Conservation (phyloP, 2,329 filamentous ascomycete genomes). For the Thelonectria discophora region DNA sequence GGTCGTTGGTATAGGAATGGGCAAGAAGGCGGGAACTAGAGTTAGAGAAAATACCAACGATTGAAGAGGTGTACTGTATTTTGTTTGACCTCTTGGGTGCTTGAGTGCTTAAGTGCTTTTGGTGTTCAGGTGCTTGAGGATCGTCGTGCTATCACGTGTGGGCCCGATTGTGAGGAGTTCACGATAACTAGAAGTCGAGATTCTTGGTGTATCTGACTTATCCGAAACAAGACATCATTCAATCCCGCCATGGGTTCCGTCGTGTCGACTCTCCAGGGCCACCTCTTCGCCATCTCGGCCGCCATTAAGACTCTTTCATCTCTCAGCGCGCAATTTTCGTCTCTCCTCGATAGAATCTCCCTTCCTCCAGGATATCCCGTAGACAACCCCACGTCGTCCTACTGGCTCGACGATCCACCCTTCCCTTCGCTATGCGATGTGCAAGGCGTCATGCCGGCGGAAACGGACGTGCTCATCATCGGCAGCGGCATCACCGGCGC, state of each 20-base stretch:
- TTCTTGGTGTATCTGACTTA: no score
- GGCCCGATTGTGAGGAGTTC: neutral
- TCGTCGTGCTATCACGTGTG: neutral
- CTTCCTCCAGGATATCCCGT: conserved; percentile 53
- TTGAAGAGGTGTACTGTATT: conserved; percentile 14
- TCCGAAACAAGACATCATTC: neutral
- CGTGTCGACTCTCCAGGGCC: conserved; percentile 42
- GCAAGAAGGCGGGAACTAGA: conserved; percentile 38
- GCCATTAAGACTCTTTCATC: conserved; percentile 39
- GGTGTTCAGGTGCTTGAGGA: no score
- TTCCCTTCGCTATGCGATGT: conserved; percentile 52
- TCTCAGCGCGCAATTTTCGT: conserved; percentile 41
- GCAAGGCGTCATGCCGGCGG: conserved; percentile 45
- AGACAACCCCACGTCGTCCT: conserved; percentile 53
- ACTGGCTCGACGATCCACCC: conserved; percentile 57
- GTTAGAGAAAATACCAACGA: conserved; percentile 43
- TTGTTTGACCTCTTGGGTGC: no score
- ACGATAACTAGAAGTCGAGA: neutral
- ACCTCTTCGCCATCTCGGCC: conserved; percentile 34
- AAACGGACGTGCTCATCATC: conserved; percentile 60
- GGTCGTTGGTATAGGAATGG: conserved; percentile 21
- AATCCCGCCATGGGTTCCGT: conserved; percentile 45
- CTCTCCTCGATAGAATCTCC: conserved; percentile 44
- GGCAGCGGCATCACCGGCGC: conserved; percentile 64
- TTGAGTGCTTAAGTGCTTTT: no score